A percentile compares a stretch with the other conserved stretches of the same genome.
These are phyloP conservation scores for Allium fistulosum DNA, from an alignment of 106 monocot genomes.

Conservation along the genomic window DNA sequence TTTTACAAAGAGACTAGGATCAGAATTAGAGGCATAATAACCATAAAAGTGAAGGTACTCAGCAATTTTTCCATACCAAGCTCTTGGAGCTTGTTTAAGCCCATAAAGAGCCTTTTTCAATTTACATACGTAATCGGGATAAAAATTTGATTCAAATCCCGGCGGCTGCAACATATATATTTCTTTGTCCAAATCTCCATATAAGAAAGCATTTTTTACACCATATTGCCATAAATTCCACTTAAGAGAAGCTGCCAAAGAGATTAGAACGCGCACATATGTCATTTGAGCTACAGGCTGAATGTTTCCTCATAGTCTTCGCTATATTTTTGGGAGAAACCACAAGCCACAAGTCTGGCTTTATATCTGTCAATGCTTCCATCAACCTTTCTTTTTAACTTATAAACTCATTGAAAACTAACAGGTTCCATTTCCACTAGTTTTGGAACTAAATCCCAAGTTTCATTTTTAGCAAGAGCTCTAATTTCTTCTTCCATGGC, in stretches of 20 bases:
- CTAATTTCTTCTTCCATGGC: background rate
- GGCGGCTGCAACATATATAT: background rate
- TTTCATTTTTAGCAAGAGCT: background rate
- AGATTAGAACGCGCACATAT: background rate
- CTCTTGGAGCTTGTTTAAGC: conserved; percentile 6
- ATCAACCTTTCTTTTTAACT: background rate
- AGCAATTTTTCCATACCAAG: conserved; percentile 10
- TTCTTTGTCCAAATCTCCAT: background rate
- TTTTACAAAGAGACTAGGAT: background rate
- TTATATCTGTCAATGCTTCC: background rate
- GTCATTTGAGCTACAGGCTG: background rate
- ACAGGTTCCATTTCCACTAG: background rate
- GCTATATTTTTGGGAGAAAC: background rate
- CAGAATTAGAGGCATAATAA: background rate
- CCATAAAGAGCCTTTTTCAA: background rate
- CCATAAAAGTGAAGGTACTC: conserved; percentile 9
- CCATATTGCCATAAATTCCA: background rate
- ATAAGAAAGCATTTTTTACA: background rate
- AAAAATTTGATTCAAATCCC: background rate
- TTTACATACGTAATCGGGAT: background rate
- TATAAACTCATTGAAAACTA: background rate
- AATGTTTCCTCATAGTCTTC: conserved; percentile 1
- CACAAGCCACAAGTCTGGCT: background rate
- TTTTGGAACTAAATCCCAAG: background rate
- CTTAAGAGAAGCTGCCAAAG: background rate